Evolutionary conservation across 192 early-diverging fungal genomes (phyloP), one percentile per base, ranked within the genome.

Genomic region (Ambispora gerdemannii): DNA sequence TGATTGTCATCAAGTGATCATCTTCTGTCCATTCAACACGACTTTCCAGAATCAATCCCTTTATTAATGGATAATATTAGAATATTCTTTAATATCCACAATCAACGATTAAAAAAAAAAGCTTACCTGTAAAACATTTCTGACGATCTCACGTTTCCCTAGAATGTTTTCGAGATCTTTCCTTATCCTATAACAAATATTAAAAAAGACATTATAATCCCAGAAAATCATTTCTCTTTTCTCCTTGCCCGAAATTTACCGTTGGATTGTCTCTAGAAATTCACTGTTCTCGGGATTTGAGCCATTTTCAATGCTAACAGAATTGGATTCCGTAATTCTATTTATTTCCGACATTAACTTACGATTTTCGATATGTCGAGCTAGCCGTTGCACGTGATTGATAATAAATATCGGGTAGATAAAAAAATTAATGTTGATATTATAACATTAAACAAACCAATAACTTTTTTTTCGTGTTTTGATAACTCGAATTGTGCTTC

Each of bases 31-130:
- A 78, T 24, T 75, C 49, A 13, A 78, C 68, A 27, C 71, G 64
- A 61, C 74, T 78, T 43, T 74, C 77, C 22, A 78, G 47, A 24
- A 78, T 75, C 11, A 78, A 38, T 4, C 74, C 76, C 68, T n/a
- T n/a, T n/a, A n/a, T n/a, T n/a, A n/a, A n/a, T n/a, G n/a, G n/a
- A n/a, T n/a, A n/a, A n/a, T n/a, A n/a, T n/a, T n/a, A n/a, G n/a
- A n/a, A n/a, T n/a, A n/a, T n/a, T n/a, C n/a, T n/a, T n/a, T n/a
- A n/a, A n/a, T n/a, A n/a, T n/a, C n/a, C n/a, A n/a, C n/a, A n/a
- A n/a, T n/a, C n/a, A n/a, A n/a, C n/a, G n/a, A n/a, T n/a, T n/a
- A n/a, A n/a, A n/a, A n/a, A n/a, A n/a, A n/a, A n/a, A n/a, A n/a
- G n/a, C n/a, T n/a, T n/a, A n/a, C n/a, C n/a, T 77, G 35, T 19